phyloP scores from a whole-genome alignment of 495 filamentous ascomycete genomes.

The Margaritispora aquatica region DNA sequence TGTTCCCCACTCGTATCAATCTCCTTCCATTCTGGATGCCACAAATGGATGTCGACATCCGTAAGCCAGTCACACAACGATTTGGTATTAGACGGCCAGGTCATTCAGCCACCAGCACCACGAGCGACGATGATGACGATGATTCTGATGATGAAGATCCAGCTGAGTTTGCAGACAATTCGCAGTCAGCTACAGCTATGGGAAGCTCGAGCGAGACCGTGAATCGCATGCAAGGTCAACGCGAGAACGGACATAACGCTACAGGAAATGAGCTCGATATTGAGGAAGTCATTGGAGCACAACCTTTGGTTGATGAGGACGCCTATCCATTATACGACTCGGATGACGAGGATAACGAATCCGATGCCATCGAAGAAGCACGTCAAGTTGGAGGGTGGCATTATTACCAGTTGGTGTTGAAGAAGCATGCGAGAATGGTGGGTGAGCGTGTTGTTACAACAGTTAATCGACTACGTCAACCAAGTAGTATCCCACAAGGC shows the following conservation, averaged over 20 bases:
- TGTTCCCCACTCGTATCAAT: slow-evolving; percentile 83
- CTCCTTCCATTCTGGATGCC: slow-evolving; percentile 96
- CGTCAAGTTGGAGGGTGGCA: slow-evolving; percentile 63
- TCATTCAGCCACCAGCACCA: slow-evolving; percentile 66
- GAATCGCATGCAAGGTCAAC: slow-evolving; percentile 39
- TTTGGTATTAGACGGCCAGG: slow-evolving; percentile 83
- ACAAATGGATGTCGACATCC: slow-evolving; percentile 97
- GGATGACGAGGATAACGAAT: slow-evolving; percentile 69
- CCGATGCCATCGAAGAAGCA: slow-evolving; percentile 64
- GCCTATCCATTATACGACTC: slow-evolving; percentile 85
- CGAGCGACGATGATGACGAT: slow-evolving; percentile 60
- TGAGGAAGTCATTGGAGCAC: slow-evolving; percentile 66
- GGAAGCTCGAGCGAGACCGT: slow-evolving; percentile 26
- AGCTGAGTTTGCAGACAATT: background rate
- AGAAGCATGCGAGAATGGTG: slow-evolving; percentile 35
- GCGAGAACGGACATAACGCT: slow-evolving; percentile 39
- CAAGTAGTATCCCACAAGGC: slow-evolving; percentile 43
- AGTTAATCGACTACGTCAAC: slow-evolving; percentile 29
- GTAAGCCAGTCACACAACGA: slow-evolving; percentile 76
- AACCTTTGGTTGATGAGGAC: slow-evolving; percentile 51
- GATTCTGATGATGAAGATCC: slow-evolving; percentile 35
- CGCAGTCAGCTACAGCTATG: background rate
- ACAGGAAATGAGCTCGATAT: slow-evolving; percentile 56
- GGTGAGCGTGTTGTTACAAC: background rate
- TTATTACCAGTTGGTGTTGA: slow-evolving; percentile 53